Conservation (phyloP, 164 flowering plant genomes). For the Houttuynia cordata region DNA sequence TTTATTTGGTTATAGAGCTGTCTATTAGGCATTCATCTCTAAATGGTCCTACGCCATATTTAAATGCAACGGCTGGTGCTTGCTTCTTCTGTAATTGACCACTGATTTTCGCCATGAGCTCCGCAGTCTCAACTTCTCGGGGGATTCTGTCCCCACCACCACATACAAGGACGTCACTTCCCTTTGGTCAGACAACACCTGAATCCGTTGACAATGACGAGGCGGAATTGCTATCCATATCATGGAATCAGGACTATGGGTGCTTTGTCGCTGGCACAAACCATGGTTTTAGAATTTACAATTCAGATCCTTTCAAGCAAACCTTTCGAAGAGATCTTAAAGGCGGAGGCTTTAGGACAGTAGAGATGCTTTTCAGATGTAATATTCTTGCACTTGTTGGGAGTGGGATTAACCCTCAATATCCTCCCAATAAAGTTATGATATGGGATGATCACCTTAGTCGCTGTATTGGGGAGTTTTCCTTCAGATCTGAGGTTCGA, state of each 20-base stretch:
- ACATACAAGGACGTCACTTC: slow-evolving; percentile 14
- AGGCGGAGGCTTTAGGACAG: slow-evolving; percentile 42
- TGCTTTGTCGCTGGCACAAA: slow-evolving; percentile 60
- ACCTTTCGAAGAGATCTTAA: slow-evolving; percentile 46
- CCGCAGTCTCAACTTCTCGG: slow-evolving; percentile 25
- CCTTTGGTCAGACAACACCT: slow-evolving; percentile 17
- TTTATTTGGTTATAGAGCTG: too few relatives aligned
- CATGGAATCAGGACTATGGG: slow-evolving; percentile 58
- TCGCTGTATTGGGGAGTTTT: slow-evolving; percentile 47
- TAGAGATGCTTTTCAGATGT: slow-evolving; percentile 48
- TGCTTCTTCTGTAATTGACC: background rate
- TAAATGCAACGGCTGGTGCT: background rate
- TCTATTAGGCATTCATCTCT: too few relatives aligned
- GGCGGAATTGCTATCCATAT: slow-evolving; percentile 22
- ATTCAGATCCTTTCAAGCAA: slow-evolving; percentile 57
- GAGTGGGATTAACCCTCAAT: slow-evolving; percentile 28
- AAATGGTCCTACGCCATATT: too few relatives aligned
- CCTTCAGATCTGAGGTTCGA: slow-evolving; percentile 50
- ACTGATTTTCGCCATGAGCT: slow-evolving; percentile 13
- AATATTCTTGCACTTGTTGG: slow-evolving; percentile 52
- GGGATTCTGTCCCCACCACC: slow-evolving; percentile 15
- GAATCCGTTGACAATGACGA: slow-evolving; percentile 30
- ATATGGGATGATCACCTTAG: slow-evolving; percentile 60
- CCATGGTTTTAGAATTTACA: slow-evolving; percentile 48
- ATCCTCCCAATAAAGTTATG: slow-evolving; percentile 44